These are phyloP conservation scores for Diaporthe nobilis DNA, from an alignment of 2,329 filamentous ascomycete genomes.

Conservation along the genomic window DNA sequence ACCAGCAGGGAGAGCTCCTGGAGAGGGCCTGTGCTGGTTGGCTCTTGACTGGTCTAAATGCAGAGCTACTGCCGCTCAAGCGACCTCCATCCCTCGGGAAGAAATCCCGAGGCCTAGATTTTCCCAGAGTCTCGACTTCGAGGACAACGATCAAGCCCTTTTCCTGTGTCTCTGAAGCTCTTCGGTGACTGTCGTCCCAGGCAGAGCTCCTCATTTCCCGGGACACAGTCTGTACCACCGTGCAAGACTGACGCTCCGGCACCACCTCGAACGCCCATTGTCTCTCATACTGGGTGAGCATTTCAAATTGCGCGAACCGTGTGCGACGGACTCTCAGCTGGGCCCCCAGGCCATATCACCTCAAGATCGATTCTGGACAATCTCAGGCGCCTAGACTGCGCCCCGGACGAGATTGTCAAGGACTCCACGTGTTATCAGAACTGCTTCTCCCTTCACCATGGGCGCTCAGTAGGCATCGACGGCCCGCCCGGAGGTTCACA, in stretches of 20 bases:
- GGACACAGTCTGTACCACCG: slow-evolving; percentile 37
- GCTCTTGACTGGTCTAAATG: slow-evolving; percentile 34
- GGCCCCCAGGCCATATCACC: slow-evolving; percentile 11
- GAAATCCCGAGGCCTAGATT: slow-evolving; percentile 39
- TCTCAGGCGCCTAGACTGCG: slow-evolving; percentile 16
- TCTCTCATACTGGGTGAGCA: slow-evolving; percentile 39
- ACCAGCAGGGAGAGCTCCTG: slow-evolving; percentile 32
- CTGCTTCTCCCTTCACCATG: not conserved
- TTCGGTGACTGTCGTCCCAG: slow-evolving; percentile 7
- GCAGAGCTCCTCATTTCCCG: slow-evolving; percentile 39
- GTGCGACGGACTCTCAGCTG: slow-evolving; percentile 38
- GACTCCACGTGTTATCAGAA: slow-evolving; percentile 23
- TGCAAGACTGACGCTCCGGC: slow-evolving; percentile 28
- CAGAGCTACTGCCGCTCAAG: slow-evolving; percentile 40
- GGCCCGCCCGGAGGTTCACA: slow-evolving; percentile 8
- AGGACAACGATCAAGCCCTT: slow-evolving; percentile 23
- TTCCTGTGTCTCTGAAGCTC: slow-evolving; percentile 18
- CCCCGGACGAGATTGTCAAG: not conserved
- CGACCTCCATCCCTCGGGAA: slow-evolving; percentile 37
- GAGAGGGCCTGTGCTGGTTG: slow-evolving; percentile 28
- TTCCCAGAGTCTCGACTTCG: slow-evolving; percentile 28
- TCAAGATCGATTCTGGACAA: not conserved
- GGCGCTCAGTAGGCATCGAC: slow-evolving; percentile 30
- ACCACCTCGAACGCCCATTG: slow-evolving; percentile 36
- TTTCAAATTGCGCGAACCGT: slow-evolving; percentile 40